phyloP scores from a whole-genome alignment of 345 rosid species.

The Euphorbia peplus region DNA sequence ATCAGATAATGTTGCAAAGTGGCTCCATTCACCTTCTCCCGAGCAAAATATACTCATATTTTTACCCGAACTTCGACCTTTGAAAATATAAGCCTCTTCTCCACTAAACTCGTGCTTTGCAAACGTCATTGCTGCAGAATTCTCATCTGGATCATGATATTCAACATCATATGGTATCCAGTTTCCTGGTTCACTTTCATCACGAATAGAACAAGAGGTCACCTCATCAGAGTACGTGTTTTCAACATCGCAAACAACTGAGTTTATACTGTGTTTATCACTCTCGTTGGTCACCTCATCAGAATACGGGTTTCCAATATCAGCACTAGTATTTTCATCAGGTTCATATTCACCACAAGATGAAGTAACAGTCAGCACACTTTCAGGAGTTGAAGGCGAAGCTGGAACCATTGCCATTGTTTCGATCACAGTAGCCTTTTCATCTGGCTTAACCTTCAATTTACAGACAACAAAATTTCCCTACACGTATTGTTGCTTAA shows the following conservation, averaged over 20 bases:
- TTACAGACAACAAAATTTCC: constrained; percentile 28
- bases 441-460: constrained; percentile 24
- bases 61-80: background rate
- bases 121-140: background rate
- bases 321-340: background rate
- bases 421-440: background rate
- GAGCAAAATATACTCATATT: background rate
- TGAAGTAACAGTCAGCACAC: background rate
- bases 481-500: constrained; percentile 17
- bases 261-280: background rate
- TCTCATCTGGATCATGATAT: background rate
- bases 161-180: background rate
- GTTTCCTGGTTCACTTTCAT: background rate
- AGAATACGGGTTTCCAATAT: background rate
- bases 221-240: background rate
- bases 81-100: background rate
- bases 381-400: background rate
- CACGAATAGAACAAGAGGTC: background rate
- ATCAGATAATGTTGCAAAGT: background rate
- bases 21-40: background rate
- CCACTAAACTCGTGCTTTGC: background rate
- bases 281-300: background rate
- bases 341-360: constrained; percentile 6
- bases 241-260: background rate
- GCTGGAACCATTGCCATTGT: background rate